Conservation (phyloP, 75 land plant genomes). For the Cupressus sempervirens region DNA sequence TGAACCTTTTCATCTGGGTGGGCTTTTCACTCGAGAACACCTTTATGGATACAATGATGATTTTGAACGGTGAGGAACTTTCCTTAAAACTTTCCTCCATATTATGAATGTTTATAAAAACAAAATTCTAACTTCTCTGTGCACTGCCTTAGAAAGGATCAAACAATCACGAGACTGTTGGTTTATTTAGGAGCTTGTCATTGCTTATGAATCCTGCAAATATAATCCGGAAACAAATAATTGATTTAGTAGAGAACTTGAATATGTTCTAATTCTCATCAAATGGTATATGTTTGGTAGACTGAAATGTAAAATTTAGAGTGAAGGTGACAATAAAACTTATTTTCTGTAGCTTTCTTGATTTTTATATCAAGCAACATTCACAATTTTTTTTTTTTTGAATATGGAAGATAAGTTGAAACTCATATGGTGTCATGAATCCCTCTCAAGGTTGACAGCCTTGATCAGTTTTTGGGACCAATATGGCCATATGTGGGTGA, state of each 20-base stretch:
- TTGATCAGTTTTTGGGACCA: too few relatives aligned
- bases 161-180: not conserved
- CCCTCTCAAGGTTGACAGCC: too few relatives aligned
- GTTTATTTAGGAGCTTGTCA: not conserved
- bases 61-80: constrained; percentile 56
- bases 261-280: not conserved
- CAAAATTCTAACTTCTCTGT: not conserved
- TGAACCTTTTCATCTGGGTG: constrained; percentile 47
- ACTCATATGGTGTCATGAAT: not conserved
- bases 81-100: not conserved
- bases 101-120: not conserved
- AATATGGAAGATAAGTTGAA: not conserved
- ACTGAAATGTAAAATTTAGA: not conserved
- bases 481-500: too few relatives aligned
- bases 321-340: not conserved
- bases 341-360: not conserved
- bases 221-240: not conserved
- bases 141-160: not conserved
- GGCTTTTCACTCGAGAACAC: constrained; percentile 46
- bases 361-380: not conserved
- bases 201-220: not conserved
- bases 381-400: not conserved
- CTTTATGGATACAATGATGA: constrained; percentile 63
- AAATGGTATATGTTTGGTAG: not conserved
- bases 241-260: not conserved